Percentiles rank a stretch among this genome's conserved stretches.
Conservation (phyloP, 2,329 filamentous ascomycete species). For the Rhynchosporium secalis region DNA sequence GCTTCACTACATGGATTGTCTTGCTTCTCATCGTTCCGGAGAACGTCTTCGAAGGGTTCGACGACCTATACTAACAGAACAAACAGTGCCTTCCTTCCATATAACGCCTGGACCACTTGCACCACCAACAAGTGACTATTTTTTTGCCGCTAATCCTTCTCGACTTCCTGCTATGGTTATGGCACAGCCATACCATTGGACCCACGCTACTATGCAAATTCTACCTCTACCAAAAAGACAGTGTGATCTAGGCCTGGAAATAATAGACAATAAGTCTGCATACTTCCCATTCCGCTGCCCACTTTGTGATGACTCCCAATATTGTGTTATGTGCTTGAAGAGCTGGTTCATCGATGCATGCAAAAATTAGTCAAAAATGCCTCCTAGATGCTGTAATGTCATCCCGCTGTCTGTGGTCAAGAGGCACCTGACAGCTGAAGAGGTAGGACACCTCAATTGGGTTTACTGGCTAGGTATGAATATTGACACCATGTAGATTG, state of each 20-base stretch:
- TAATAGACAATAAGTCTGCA: not conserved
- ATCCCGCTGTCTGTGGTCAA: slow-evolving; percentile 41
- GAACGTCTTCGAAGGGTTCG: not conserved
- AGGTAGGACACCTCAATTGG: slow-evolving; percentile 25
- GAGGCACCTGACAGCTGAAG: slow-evolving; percentile 5
- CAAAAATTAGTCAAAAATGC: slow-evolving; percentile 45
- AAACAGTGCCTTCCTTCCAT: not conserved
- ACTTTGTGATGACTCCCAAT: slow-evolving; percentile 13
- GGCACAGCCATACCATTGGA: too few species aligned
- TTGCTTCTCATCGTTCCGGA: not conserved
- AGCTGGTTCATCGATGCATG: slow-evolving; percentile 45
- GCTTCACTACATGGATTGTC: not conserved
- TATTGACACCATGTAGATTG: slow-evolving; percentile 22
- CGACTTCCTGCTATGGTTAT: too few species aligned
- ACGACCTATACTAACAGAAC: not conserved
- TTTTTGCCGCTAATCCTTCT: too few species aligned
- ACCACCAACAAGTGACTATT: too few species aligned
- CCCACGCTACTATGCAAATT: not conserved
- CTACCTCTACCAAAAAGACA: not conserved
- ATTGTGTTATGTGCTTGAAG: slow-evolving; percentile 42
- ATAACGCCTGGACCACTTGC: too few species aligned
- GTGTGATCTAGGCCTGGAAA: slow-evolving; percentile 4
- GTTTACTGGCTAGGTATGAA: slow-evolving; percentile 17
- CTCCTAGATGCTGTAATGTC: slow-evolving; percentile 47
- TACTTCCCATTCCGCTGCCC: slow-evolving; percentile 19